Conservation (phyloP, 257 asterid species). For the Gardenia jasminoides region DNA sequence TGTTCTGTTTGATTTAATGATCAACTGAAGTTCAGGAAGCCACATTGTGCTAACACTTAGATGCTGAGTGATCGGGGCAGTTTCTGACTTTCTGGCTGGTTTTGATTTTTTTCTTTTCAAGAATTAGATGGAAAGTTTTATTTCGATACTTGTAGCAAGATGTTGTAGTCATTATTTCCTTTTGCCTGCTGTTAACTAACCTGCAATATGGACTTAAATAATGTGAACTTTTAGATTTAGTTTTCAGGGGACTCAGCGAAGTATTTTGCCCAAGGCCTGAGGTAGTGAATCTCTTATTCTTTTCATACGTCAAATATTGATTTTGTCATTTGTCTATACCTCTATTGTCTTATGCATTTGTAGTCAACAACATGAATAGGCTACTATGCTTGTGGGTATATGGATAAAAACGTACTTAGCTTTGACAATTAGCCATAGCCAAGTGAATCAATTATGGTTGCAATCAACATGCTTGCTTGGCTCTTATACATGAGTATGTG, state of each 20-base stretch:
- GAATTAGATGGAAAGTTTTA: neutral
- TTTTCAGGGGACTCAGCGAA: neutral
- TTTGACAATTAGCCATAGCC: neutral
- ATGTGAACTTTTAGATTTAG: neutral
- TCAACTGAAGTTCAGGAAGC: neutral
- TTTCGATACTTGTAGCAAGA: neutral
- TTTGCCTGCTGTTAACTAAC: neutral
- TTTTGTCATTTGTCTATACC: neutral
- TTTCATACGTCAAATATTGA: too few species aligned
- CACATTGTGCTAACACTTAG: neutral
- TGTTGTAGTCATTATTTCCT: neutral
- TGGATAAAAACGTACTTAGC: neutral
- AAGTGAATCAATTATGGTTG: neutral
- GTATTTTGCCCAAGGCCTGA: neutral
- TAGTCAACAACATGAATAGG: neutral
- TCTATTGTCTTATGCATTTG: neutral
- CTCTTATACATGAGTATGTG: neutral
- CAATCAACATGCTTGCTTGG: neutral
- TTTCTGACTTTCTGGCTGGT: neutral
- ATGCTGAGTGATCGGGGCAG: neutral
- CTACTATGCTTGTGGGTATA: neutral
- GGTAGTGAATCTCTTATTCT: neutral
- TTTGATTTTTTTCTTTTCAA: neutral
- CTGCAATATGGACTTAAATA: neutral
- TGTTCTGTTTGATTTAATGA: constrained; percentile 2